phyloP scores from a whole-genome alignment of 2,329 filamentous ascomycete species.

The Tolypocladium tropicale region DNA sequence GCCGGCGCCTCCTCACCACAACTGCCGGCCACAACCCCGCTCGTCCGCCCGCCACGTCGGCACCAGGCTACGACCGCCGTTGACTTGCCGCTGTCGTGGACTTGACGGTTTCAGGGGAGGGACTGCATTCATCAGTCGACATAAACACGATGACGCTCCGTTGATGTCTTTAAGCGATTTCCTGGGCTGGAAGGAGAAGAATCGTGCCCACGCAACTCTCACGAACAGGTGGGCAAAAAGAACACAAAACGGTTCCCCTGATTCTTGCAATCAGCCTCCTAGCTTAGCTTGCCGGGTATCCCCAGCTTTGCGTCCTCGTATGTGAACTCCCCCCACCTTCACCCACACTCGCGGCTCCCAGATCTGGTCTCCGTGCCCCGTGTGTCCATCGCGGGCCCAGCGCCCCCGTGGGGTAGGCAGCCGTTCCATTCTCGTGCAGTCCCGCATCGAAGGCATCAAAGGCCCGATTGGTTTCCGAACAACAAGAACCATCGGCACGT shows the following conservation, averaged over 20 bases:
- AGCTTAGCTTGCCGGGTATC: neutral
- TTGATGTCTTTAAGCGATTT: too few species aligned
- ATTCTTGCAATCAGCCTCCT: neutral
- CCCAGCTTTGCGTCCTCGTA: neutral
- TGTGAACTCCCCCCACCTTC: neutral
- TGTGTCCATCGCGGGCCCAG: too few species aligned
- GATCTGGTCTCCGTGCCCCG: neutral
- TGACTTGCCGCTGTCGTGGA: too few species aligned
- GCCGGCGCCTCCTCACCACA: neutral
- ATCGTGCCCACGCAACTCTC: neutral
- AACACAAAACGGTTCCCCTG: neutral
- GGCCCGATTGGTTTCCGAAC: neutral
- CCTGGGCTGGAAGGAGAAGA: neutral
- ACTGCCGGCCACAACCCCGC: neutral
- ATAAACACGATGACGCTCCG: too few species aligned
- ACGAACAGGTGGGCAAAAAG: neutral
- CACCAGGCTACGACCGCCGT: too few species aligned
- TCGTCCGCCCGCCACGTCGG: neutral
- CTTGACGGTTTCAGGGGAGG: too few species aligned
- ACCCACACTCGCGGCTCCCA: neutral
- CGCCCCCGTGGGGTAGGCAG: too few species aligned
- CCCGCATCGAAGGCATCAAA: neutral
- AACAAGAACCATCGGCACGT: too few species aligned
- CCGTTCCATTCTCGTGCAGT: neutral
- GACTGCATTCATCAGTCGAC: too few species aligned